Evolutionary conservation across 441 rosid genomes (phyloP), one percentile per base, ranked within the genome.

Genomic region (Pelargonium citronellum): DNA sequence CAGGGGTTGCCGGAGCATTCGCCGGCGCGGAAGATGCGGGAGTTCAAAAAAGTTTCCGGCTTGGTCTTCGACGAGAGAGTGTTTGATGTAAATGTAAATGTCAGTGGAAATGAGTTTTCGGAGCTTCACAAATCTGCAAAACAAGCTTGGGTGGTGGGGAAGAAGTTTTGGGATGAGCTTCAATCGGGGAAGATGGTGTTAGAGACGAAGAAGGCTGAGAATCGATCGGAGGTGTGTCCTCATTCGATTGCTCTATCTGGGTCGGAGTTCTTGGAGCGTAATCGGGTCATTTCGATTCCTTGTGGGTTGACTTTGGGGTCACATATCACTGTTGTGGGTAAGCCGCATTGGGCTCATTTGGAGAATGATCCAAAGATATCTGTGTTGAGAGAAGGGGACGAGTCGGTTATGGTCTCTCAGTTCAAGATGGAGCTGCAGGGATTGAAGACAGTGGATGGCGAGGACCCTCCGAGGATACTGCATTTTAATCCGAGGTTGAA

Each of bases 231-330:
- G 73, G 69, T 75, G 60, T 86, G 89, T 27, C 83, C 86, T 10
- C 75, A 76, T 69, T 82, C 77, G 53, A 71, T 84, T 69, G 67
- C 85, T 3, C 51, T 79, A 69, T 63, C 79, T 10, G 81, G 79
- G 75, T 75, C 80, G 0, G 84, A 86, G 67, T 84, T 86, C 71
- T 22, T 73, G 44, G 81, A 79, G 61, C 74, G 69, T 77, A 76
- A 78, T 67, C 79, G 79, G 65, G 69, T 84, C 78, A 67, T 84
- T 81, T 83, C 82, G 71, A 10, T 84, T 1, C 87, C 85, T 1
- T 79, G 84, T 53, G 87, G 87, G n/a, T 76, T 81, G 37, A 83
- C 85, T 9, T 58, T 83, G n/a, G 85, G 87, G 17, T 81, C 87
- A 66, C 82, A 81, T 44, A 69, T 83, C 0, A 83, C 83, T 12